Evolutionary conservation across 805 yeast genomes (phyloP), one percentile per base, ranked within the genome.

Genomic region (Cyberlindnera mississippiensis): DNA sequence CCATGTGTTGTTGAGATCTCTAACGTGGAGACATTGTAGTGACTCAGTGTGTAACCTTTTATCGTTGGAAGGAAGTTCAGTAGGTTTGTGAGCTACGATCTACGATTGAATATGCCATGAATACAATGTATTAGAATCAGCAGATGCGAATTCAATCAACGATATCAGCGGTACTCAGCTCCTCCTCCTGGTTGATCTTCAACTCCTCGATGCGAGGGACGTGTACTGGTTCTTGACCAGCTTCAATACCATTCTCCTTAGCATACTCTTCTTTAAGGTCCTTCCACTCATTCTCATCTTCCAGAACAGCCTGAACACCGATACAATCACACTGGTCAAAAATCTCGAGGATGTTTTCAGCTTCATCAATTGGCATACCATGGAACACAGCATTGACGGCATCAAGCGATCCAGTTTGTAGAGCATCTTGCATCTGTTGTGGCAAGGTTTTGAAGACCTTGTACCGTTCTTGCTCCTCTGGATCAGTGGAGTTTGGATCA

Each of bases 361-460:
- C 96, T 30, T 86, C 90, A 10, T 73, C 84, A 4, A 90, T 69
- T 17, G 78, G 70, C 73, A 85, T 73, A 7, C 70, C 68, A 2
- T 82, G 91, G 61, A 91, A 86, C 2, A 86, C 91, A 51, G 78
- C 73, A 66, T 91, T 91, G 42, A 91, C 88, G 47, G 76, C 82
- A 50, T 86, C 96, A 41, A 91, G 69, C 7, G 76, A 71, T 29
- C 74, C 75, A 0, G 93, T 75, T 55, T 72, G 69, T n/a, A 91
- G 71, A 0, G 99, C 99, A 9, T 61, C 67, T 62, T 80, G 86
- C 80, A 91, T 80, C 8, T 67, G 66, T 12, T 62, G 60, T 0
- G 88, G 82, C 40, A 85, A 64, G 42, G 73, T 64, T 15, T 74
- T 63, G 60, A 89, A 85, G 4, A 73, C 64, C 41, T 76, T 75